A percentile compares a stretch with the other conserved stretches of the same genome.
Conservation (phyloP, 2,329 filamentous ascomycete species). For the Venturia effusa region DNA sequence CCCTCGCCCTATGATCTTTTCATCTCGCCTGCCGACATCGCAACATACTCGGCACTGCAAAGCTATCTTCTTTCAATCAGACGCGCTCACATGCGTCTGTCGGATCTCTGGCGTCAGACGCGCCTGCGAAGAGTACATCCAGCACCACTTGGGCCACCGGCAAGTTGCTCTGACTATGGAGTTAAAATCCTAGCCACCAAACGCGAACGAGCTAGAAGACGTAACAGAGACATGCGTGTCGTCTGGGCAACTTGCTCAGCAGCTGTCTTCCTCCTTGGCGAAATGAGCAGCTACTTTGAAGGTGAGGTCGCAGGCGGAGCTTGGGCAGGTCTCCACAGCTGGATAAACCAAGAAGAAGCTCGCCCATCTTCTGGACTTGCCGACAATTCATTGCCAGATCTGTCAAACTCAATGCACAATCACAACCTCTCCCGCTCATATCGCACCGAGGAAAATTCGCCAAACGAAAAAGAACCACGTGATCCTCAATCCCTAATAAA, state of each 20-base stretch:
- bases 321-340: conserved; percentile 68
- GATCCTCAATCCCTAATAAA: conserved; percentile 78
- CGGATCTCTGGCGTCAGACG: conserved; percentile 77
- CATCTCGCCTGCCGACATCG: conserved; percentile 62
- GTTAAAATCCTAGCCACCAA: conserved; percentile 49
- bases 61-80: conserved; percentile 79
- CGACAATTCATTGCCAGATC: background rate
- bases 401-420: background rate
- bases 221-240: conserved; percentile 60
- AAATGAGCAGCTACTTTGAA: conserved; percentile 80
- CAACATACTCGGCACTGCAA: conserved; percentile 74
- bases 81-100: conserved; percentile 73
- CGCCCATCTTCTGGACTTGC: background rate
- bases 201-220: conserved; percentile 51
- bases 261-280: conserved; percentile 78
- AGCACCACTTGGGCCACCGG: conserved; percentile 54
- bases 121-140: conserved; percentile 68
- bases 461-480: conserved; percentile 33
- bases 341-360: conserved; percentile 31
- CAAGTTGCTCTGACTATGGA: conserved; percentile 50
- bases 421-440: background rate
- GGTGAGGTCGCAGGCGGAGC: conserved; percentile 74
- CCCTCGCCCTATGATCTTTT: conserved; percentile 79
- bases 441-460: background rate
- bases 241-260: conserved; percentile 87